phyloP scores from a whole-genome alignment of 2,329 filamentous ascomycete genomes.

The Aureobasidium sp. region DNA sequence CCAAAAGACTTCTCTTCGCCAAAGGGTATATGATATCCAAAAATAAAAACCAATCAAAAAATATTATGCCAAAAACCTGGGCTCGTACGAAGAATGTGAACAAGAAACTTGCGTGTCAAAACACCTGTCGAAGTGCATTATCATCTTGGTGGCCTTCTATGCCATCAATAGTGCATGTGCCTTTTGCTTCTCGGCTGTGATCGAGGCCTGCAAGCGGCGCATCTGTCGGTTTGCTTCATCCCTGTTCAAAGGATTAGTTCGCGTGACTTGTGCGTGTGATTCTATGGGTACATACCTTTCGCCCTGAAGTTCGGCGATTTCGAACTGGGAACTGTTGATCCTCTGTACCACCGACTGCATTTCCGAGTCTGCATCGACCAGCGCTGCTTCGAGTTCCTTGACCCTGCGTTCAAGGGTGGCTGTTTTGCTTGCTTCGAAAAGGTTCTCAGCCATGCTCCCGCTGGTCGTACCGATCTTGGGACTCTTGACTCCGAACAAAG shows the following conservation, averaged over 20 bases:
- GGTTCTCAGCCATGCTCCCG: constrained; percentile 41
- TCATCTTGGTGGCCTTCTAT: not conserved
- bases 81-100: not conserved
- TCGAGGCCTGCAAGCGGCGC: constrained; percentile 13
- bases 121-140: not conserved
- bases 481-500: constrained; percentile 46
- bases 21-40: constrained; percentile 7
- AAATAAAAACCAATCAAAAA: constrained; percentile 3
- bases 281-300: constrained; percentile 66
- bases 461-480: constrained; percentile 53
- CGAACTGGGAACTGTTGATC: constrained; percentile 76
- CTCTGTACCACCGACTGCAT: constrained; percentile 76
- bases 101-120: not conserved
- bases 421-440: constrained; percentile 8
- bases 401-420: constrained; percentile 55
- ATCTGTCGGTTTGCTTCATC: constrained; percentile 14
- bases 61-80: not conserved
- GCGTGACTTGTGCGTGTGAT: constrained; percentile 18
- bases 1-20: not conserved
- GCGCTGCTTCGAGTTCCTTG: constrained; percentile 72
- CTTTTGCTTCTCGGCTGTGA: constrained; percentile 14
- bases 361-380: constrained; percentile 65
- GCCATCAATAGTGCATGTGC: constrained; percentile 13
- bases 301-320: constrained; percentile 69
- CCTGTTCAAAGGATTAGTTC: constrained; percentile 46